Conservation (phyloP, 1,284 basidiomycete genomes). For the Melampsora americana region DNA sequence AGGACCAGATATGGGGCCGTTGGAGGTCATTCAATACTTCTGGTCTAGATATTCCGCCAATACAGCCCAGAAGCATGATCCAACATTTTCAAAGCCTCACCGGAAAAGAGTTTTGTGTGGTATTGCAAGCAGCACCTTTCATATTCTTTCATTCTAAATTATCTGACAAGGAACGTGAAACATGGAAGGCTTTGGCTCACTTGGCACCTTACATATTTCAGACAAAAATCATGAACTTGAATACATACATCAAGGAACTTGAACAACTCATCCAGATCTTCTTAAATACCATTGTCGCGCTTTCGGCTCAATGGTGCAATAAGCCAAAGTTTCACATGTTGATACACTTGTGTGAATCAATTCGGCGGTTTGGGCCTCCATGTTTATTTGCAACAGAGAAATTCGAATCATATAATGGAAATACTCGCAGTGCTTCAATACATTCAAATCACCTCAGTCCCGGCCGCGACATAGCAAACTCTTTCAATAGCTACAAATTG, state of each 20-base stretch:
- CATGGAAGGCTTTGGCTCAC: slow-evolving; percentile 54
- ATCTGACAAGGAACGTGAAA: slow-evolving; percentile 44
- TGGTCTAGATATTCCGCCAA: slow-evolving; percentile 50
- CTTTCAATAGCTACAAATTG: slow-evolving; percentile 4
- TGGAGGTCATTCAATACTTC: slow-evolving; percentile 49
- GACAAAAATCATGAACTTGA: slow-evolving; percentile 53
- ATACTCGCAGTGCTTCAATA: slow-evolving; percentile 3
- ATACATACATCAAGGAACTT: slow-evolving; percentile 51
- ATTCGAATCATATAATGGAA: slow-evolving; percentile 11
- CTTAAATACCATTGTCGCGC: slow-evolving; percentile 50
- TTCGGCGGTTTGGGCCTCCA: slow-evolving; percentile 24
- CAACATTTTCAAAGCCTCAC: slow-evolving; percentile 53
- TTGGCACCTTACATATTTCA: slow-evolving; percentile 56
- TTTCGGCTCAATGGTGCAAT: slow-evolving; percentile 55
- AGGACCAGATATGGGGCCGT: slow-evolving; percentile 48
- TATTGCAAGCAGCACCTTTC: slow-evolving; percentile 56
- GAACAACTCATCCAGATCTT: slow-evolving; percentile 52
- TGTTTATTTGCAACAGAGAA: slow-evolving; percentile 12
- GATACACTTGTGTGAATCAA: slow-evolving; percentile 47
- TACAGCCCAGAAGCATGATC: slow-evolving; percentile 51
- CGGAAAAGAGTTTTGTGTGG: slow-evolving; percentile 54
- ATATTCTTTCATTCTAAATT: slow-evolving; percentile 53
- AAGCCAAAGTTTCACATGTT: slow-evolving; percentile 56
- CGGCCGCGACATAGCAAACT: background rate
- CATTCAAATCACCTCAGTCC: slow-evolving; percentile 5